Conservation (phyloP, 2,329 filamentous ascomycete species). For the Sporothrix inflata region DNA sequence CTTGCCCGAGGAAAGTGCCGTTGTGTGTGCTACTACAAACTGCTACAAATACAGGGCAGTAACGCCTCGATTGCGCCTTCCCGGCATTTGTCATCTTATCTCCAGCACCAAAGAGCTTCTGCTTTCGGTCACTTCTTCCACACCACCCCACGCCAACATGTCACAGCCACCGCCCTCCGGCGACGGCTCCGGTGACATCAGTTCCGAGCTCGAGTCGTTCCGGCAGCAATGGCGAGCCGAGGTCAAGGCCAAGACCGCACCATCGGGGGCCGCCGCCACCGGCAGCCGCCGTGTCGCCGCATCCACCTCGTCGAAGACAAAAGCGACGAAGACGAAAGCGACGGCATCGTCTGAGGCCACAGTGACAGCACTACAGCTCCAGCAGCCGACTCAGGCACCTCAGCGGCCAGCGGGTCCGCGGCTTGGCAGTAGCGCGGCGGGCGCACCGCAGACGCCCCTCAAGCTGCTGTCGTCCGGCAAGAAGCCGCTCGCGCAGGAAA, state of each 20-base stretch:
- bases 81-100: constrained; percentile 29
- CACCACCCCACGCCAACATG: background rate
- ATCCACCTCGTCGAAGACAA: background rate
- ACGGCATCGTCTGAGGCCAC: background rate
- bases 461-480: constrained; percentile 34
- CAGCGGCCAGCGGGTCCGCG: background rate
- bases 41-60: constrained; percentile 9
- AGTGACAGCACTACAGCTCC: background rate
- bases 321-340: background rate
- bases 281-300: constrained; percentile 26
- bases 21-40: background rate
- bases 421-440: constrained; percentile 26
- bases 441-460: constrained; percentile 30
- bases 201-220: constrained; percentile 82
- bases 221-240: constrained; percentile 85
- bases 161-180: constrained; percentile 23
- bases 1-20: background rate
- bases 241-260: constrained; percentile 53
- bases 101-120: background rate
- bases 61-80: background rate
- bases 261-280: constrained; percentile 30
- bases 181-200: constrained; percentile 42
- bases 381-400: background rate
- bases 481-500: constrained; percentile 39
- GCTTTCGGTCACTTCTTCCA: background rate